phyloP scores from a whole-genome alignment of 2,329 filamentous ascomycete genomes.

The Botrytis galanthina region DNA sequence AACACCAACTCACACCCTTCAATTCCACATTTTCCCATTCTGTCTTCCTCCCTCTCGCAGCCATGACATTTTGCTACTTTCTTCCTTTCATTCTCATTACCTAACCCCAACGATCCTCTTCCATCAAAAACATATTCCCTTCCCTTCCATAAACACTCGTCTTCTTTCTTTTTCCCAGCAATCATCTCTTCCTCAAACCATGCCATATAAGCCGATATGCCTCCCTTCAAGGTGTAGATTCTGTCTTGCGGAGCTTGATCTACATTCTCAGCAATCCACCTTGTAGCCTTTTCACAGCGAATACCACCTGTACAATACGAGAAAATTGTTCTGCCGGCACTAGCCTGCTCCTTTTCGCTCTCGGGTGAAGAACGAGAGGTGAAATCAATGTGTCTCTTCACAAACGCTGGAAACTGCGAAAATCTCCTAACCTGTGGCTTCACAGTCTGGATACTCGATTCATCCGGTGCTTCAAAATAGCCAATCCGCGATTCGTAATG shows the following conservation, averaged over 20 bases:
- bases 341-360: background rate
- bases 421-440: slow-evolving; percentile 37
- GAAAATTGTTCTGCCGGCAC: slow-evolving; percentile 30
- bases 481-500: slow-evolving; percentile 40
- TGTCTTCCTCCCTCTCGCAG: slow-evolving; percentile 30
- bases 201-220: slow-evolving; percentile 37
- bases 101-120: slow-evolving; percentile 34
- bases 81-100: slow-evolving; percentile 10
- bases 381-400: slow-evolving; percentile 28
- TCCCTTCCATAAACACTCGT: slow-evolving; percentile 37
- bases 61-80: slow-evolving; percentile 37
- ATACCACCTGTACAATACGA: slow-evolving; percentile 40
- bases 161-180: slow-evolving; percentile 30
- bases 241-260: slow-evolving; percentile 26
- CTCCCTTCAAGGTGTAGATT: slow-evolving; percentile 37
- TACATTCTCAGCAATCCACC: slow-evolving; percentile 36
- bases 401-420: slow-evolving; percentile 38
- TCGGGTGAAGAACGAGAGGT: background rate
- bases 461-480: slow-evolving; percentile 35
- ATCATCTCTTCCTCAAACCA: slow-evolving; percentile 40
- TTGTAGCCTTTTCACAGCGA: slow-evolving; percentile 38
- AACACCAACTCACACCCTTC: slow-evolving; percentile 37
- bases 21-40: slow-evolving; percentile 37
- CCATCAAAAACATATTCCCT: slow-evolving; percentile 40
- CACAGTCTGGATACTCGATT: slow-evolving; percentile 32